A percentile compares a stretch with the other conserved stretches of the same genome.
Conservation (phyloP, 441 rosid species). For the Syzygium malaccense region DNA sequence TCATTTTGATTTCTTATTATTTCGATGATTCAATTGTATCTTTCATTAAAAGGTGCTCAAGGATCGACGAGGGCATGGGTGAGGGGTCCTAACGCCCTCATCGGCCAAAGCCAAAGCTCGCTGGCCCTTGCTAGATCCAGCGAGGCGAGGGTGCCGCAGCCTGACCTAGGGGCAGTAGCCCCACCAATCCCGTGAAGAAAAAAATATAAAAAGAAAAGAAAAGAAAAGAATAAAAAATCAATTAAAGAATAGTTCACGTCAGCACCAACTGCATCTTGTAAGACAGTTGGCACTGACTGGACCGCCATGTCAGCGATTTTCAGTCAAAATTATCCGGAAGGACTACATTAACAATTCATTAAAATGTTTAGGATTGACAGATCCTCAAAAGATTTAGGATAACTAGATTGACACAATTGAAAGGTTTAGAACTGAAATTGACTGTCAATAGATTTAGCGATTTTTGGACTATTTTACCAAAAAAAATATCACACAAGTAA, state of each 20-base stretch:
- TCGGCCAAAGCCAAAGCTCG: background rate
- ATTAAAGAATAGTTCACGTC: background rate
- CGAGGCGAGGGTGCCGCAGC: background rate
- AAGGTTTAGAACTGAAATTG: background rate
- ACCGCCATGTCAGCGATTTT: fast-evolving
- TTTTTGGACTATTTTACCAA: background rate
- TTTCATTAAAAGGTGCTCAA: background rate
- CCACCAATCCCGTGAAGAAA: background rate
- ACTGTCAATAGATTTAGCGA: background rate
- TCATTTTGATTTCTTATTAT: background rate
- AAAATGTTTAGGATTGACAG: background rate
- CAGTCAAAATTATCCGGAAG: background rate
- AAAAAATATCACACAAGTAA: background rate
- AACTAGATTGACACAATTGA: background rate
- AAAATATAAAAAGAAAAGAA: background rate
- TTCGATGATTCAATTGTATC: background rate
- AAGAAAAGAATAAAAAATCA: background rate
- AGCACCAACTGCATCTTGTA: fast-evolving
- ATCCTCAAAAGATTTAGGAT: background rate
- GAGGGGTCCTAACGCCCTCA: background rate
- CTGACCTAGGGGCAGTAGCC: background rate
- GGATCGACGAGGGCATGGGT: fast-evolving
- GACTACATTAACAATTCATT: background rate
- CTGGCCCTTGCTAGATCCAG: background rate
- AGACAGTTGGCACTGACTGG: fast-evolving